phyloP scores from a whole-genome alignment of 768 basidiomycete genomes.

The Lactarius tabidus region DNA sequence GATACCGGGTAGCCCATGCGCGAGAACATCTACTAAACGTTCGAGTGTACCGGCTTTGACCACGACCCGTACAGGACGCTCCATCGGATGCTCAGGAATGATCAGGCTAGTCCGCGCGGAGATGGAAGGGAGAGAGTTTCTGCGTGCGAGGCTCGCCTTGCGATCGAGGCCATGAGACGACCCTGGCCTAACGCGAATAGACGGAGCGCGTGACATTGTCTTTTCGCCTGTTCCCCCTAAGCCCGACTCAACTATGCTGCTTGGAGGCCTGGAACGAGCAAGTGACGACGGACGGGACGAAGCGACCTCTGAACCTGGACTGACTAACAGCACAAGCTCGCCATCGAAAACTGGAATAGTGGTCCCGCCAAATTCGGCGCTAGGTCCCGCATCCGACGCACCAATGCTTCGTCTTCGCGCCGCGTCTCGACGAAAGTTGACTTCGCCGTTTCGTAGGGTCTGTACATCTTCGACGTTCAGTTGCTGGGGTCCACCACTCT shows the following conservation, averaged over 20 bases:
- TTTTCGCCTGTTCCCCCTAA: constrained; percentile 32
- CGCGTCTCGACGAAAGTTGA: constrained; percentile 40
- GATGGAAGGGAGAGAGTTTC: constrained; percentile 76
- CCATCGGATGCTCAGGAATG: constrained; percentile 58
- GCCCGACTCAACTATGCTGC: constrained; percentile 27
- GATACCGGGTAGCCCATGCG: constrained; percentile 72
- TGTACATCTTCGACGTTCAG: constrained; percentile 55
- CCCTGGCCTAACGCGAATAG: constrained; percentile 73
- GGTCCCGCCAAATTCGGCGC: constrained; percentile 54
- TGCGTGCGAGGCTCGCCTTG: constrained; percentile 69
- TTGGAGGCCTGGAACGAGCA: constrained; percentile 52
- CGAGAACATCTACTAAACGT: constrained; percentile 66
- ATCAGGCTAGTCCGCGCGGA: constrained; percentile 58
- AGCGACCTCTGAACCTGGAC: constrained; percentile 43
- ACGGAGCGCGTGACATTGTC: constrained; percentile 55
- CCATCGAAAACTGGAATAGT: constrained; percentile 72
- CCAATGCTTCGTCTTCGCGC: constrained; percentile 35
- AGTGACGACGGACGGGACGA: constrained; percentile 61
- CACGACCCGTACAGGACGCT: constrained; percentile 68
- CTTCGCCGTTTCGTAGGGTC: constrained; percentile 50
- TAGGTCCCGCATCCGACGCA: constrained; percentile 26
- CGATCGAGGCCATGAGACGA: constrained; percentile 66
- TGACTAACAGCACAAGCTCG: constrained; percentile 68
- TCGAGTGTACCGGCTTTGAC: constrained; percentile 78
- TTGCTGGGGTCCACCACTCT: constrained; percentile 47